phyloP scores from a whole-genome alignment of 495 filamentous ascomycete genomes.

The Aspergillus ostianus region DNA sequence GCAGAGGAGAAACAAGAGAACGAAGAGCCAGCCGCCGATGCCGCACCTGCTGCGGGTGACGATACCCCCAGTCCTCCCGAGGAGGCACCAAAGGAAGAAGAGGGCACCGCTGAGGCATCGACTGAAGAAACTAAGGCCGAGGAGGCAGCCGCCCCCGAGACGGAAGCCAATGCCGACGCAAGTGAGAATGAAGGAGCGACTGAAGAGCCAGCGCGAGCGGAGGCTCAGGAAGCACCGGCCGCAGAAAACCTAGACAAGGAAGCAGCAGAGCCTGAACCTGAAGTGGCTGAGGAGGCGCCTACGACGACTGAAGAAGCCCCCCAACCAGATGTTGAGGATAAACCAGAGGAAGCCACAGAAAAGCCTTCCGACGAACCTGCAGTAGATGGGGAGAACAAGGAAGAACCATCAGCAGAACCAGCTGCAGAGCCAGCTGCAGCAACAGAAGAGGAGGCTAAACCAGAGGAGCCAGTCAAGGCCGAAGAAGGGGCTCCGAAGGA shows the following conservation, averaged over 20 bases:
- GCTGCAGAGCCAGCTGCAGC: neutral
- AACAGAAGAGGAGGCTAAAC: neutral
- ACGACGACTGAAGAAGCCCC: neutral
- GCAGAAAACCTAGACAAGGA: neutral
- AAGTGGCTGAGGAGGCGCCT: neutral
- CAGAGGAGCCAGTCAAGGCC: neutral
- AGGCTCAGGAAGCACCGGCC: neutral
- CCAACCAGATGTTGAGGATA: neutral
- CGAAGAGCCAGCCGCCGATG: neutral
- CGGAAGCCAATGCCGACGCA: neutral
- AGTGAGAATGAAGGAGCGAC: neutral
- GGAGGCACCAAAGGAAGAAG: neutral
- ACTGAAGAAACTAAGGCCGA: neutral
- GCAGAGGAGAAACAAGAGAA: neutral
- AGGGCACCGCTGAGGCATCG: neutral
- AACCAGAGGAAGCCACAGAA: slow-evolving; percentile 9
- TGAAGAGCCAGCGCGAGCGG: slow-evolving; percentile 15
- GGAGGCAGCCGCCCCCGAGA: neutral
- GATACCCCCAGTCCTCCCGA: slow-evolving; percentile 3
- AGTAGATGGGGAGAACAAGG: neutral
- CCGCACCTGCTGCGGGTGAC: slow-evolving; percentile 4
- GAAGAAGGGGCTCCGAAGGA: neutral
- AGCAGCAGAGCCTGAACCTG: neutral
- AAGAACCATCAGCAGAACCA: neutral
- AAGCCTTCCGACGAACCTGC: neutral